phyloP scores from a whole-genome alignment of 2,329 filamentous ascomycete species.

The Beauveria australis region DNA sequence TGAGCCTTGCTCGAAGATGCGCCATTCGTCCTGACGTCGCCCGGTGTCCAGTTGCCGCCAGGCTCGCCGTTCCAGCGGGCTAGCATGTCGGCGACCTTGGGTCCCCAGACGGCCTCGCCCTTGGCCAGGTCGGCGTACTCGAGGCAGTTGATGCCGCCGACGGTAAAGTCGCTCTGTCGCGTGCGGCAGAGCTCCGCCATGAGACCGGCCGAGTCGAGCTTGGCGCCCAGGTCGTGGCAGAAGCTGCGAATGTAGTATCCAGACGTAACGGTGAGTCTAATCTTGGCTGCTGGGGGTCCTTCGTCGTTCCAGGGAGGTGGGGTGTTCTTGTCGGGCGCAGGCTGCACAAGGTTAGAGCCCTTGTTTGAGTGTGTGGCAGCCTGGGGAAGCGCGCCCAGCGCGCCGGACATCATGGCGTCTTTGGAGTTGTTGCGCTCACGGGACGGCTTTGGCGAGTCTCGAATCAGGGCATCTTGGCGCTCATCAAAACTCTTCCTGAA shows the following conservation, averaged over 20 bases:
- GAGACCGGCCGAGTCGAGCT: conserved; percentile 70
- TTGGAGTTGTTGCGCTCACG: conserved; percentile 17
- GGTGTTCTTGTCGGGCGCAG: conserved; percentile 35
- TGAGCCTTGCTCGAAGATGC: conserved; percentile 12
- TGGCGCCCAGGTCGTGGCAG: conserved; percentile 81
- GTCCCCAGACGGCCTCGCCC: conserved; percentile 76
- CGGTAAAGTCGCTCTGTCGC: conserved; percentile 71
- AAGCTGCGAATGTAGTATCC: conserved; percentile 96
- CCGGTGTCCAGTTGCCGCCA: conserved; percentile 18
- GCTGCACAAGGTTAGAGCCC: conserved; percentile 47
- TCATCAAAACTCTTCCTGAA: conserved; percentile 52
- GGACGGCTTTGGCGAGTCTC: conserved; percentile 31
- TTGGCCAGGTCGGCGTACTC: conserved; percentile 69
- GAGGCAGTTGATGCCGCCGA: conserved; percentile 63
- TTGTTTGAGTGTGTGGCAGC: conserved; percentile 26
- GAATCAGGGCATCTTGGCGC: conserved; percentile 48
- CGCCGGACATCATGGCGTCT: conserved; percentile 49
- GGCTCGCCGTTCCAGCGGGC: conserved; percentile 33
- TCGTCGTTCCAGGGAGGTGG: conserved; percentile 51
- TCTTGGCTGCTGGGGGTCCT: conserved; percentile 66
- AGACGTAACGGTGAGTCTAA: conserved; percentile 87
- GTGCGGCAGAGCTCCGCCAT: conserved; percentile 81
- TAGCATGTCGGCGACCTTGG: conserved; percentile 51
- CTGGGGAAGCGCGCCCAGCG: conserved; percentile 43
- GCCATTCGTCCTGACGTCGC: conserved; percentile 13